Evolutionary conservation across 225 moss, liverwort and hornwort genomes (phyloP).

Genomic region (Physcomitrellopsis africana): DNA sequence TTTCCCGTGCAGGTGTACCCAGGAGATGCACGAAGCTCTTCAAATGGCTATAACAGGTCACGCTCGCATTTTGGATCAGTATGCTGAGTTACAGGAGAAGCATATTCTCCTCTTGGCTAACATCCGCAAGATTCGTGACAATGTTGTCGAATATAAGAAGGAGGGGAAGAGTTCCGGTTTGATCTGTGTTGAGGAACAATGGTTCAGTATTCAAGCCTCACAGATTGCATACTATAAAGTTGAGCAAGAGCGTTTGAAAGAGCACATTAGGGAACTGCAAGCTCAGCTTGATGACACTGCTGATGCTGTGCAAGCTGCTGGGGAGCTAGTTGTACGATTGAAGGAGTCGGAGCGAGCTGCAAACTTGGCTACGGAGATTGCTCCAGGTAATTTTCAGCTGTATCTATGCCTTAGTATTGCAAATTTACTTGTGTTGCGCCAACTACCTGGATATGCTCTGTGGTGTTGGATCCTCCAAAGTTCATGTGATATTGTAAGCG

Average conservation of each 20-base stretch:
- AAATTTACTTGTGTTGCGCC: too few relatives aligned
- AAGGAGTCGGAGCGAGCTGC: slow-evolving; percentile 86
- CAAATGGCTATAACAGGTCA: slow-evolving; percentile 96
- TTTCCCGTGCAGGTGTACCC: slow-evolving; percentile 40
- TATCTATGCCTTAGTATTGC: too few relatives aligned
- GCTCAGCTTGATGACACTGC: slow-evolving; percentile 85
- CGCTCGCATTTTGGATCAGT: slow-evolving; percentile 84
- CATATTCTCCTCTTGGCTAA: slow-evolving; percentile 67
- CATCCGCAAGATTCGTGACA: slow-evolving; percentile 78
- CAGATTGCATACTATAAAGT: slow-evolving; percentile 65
- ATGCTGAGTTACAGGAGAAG: slow-evolving; percentile 90
- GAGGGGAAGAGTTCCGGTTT: slow-evolving; percentile 71
- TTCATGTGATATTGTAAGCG: too few relatives aligned
- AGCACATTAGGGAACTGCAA: slow-evolving; percentile 64
- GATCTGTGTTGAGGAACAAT: slow-evolving; percentile 62
- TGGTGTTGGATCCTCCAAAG: too few relatives aligned
- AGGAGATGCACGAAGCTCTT: slow-evolving; percentile 84
- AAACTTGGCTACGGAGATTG: too few relatives aligned
- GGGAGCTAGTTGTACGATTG: slow-evolving; percentile 83
- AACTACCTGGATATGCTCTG: too few relatives aligned
- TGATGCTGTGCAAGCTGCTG: slow-evolving; percentile 94
- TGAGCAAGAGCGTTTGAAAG: slow-evolving; percentile 64
- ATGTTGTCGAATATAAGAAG: slow-evolving; percentile 55
- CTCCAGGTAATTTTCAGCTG: too few relatives aligned
- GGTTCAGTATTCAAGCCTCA: slow-evolving; percentile 80